Conservation (phyloP, 805 yeast species). For the Starmerella potacharoeniae region DNA sequence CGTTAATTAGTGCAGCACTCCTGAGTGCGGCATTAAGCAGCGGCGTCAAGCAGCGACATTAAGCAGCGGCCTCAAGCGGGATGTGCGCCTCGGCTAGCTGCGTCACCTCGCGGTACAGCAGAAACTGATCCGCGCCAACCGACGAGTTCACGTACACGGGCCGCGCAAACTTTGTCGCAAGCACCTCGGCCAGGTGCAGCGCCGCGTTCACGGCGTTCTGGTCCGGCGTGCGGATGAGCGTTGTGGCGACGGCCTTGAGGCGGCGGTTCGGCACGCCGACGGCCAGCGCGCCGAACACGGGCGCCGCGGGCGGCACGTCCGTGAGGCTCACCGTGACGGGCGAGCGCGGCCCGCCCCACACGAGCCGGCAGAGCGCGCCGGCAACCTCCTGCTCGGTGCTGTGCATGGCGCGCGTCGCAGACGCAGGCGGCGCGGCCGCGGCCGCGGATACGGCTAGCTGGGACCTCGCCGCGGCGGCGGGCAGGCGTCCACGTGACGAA, state of each 20-base stretch:
- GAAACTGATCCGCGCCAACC: slow-evolving; percentile 2
- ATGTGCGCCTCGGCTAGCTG: not conserved
- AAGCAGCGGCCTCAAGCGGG: no score
- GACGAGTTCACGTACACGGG: slow-evolving; percentile 22
- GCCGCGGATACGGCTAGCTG: no score
- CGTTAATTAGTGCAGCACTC: not conserved
- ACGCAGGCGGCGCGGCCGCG: not conserved
- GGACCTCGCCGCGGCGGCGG: no score
- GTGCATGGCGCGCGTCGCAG: slow-evolving; percentile 5
- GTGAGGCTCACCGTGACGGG: slow-evolving; percentile 18
- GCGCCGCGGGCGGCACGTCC: not conserved
- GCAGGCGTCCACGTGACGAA: not conserved
- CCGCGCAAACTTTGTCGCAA: slow-evolving; percentile 14
- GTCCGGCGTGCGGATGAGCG: slow-evolving; percentile 12
- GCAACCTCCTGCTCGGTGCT: slow-evolving; percentile 6
- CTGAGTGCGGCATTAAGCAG: no score
- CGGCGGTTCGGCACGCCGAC: slow-evolving; percentile 19
- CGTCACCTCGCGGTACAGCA: slow-evolving; percentile 4
- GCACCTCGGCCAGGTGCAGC: slow-evolving; percentile 13
- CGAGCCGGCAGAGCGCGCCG: slow-evolving; percentile 16
- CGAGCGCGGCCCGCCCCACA: slow-evolving; percentile 9
- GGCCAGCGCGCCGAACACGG: slow-evolving; percentile 21
- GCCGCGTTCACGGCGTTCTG: slow-evolving; percentile 15
- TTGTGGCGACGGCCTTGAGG: slow-evolving; percentile 5
- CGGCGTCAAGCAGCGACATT: no score